phyloP scores from a whole-genome alignment of 495 filamentous ascomycete species.

The Mytilinidion resinicola region DNA sequence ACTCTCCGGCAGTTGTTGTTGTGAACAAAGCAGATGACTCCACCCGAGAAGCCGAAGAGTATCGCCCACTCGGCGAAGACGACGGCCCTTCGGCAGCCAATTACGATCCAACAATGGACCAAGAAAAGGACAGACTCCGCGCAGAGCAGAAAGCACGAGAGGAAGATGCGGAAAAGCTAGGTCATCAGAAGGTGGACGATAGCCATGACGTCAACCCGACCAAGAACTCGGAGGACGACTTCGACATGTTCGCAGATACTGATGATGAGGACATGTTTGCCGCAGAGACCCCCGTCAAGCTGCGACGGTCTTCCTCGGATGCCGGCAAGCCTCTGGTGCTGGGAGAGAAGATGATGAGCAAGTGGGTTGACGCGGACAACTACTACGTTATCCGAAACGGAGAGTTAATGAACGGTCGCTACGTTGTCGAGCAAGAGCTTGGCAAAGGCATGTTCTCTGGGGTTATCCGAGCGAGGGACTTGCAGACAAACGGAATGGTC shows the following conservation, averaged over 20 bases:
- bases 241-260: conserved; percentile 95
- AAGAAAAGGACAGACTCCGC: conserved; percentile 77
- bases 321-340: conserved; percentile 49
- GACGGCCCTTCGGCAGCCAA: conserved; percentile 88
- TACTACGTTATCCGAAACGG: conserved; percentile 90
- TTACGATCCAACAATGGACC: conserved; percentile 89
- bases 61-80: conserved; percentile 46
- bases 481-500: conserved; percentile 49
- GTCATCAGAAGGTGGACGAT: conserved; percentile 54
- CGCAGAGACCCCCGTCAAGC: conserved; percentile 46
- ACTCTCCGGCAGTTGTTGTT: conserved; percentile 50
- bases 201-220: conserved; percentile 40
- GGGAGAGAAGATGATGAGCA: conserved; percentile 80
- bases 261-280: conserved; percentile 87
- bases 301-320: conserved; percentile 36
- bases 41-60: conserved; percentile 41
- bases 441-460: conserved; percentile 94
- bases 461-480: conserved; percentile 85
- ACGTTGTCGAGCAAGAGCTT: conserved; percentile 79
- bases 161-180: conserved; percentile 51
- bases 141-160: conserved; percentile 56
- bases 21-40: conserved; percentile 59
- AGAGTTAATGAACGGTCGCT: conserved; percentile 80
- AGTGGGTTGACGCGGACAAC: conserved; percentile 88
- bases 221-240: conserved; percentile 50